Evolutionary conservation across 805 yeast genomes (phyloP).

Genomic region (Lachancea fermentati): DNA sequence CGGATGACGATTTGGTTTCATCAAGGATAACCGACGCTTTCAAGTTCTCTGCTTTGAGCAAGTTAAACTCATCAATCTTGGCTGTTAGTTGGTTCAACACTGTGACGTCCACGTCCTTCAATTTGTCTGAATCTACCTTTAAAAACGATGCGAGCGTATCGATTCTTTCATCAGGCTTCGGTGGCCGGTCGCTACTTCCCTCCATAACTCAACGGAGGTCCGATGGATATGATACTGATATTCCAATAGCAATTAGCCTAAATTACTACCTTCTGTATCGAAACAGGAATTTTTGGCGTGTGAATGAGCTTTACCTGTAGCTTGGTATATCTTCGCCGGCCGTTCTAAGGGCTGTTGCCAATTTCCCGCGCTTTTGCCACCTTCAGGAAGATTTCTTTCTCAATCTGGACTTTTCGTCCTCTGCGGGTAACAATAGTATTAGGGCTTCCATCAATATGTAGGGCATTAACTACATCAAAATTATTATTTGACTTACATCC

Average conservation of each 20-base stretch:
- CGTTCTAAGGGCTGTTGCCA: not conserved
- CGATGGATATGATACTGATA: too few species aligned
- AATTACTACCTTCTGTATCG: too few species aligned
- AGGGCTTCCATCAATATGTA: not conserved
- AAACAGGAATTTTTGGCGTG: too few species aligned
- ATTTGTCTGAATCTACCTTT: constrained; percentile 22
- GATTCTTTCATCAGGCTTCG: not conserved
- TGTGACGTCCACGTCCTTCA: constrained; percentile 19
- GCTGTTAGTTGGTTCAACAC: constrained; percentile 27
- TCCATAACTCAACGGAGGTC: not conserved
- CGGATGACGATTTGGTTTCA: constrained; percentile 33
- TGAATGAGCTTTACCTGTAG: not conserved
- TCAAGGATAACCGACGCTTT: constrained; percentile 37
- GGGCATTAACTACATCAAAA: not conserved
- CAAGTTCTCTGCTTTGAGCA: constrained; percentile 35
- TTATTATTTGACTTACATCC: not conserved
- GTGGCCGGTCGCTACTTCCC: not conserved
- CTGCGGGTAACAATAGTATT: not conserved
- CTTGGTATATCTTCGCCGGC: not conserved
- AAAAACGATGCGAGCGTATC: constrained; percentile 33
- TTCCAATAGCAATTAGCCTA: too few species aligned
- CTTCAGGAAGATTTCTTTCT: not conserved
- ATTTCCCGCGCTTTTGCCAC: not conserved
- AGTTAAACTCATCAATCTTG: constrained; percentile 33
- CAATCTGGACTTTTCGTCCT: not conserved